Conservation (phyloP, 179 eudicot species). For the Sideroxylon spinosum region DNA sequence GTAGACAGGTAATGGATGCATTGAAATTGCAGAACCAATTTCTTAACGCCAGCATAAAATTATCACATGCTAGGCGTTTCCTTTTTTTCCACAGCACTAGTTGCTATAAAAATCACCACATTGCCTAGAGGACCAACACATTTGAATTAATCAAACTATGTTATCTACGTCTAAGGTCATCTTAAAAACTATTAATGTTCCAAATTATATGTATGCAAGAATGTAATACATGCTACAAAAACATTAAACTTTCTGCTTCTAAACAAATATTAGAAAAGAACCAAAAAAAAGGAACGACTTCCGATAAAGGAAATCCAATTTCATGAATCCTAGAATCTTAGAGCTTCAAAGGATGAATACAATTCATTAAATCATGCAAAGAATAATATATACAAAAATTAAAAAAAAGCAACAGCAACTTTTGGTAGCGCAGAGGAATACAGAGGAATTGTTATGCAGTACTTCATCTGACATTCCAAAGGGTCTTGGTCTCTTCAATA, state of each 20-base stretch:
- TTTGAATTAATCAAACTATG: not conserved
- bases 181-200: not conserved
- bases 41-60: not conserved
- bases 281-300: not conserved
- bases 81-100: not conserved
- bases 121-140: not conserved
- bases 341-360: slow-evolving; percentile 7
- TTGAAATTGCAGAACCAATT: not conserved
- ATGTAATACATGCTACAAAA: not conserved
- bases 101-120: slow-evolving; percentile 12
- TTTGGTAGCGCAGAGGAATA: slow-evolving; percentile 8
- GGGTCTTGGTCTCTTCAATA: slow-evolving; percentile 66
- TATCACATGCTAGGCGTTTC: not conserved
- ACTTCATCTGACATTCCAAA: slow-evolving; percentile 75
- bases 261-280: not conserved
- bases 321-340: not conserved
- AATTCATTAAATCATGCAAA: not conserved
- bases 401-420: slow-evolving; percentile 1
- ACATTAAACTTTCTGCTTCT: not conserved
- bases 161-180: not conserved
- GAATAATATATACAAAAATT: not conserved
- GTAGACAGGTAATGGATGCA: not conserved
- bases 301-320: not conserved
- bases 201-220: not conserved
- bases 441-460: slow-evolving; percentile 26